Percentiles rank a stretch among this genome's conserved stretches.
Conservation (phyloP, 148 eudicot genomes). For the Rhododendron vialii region DNA sequence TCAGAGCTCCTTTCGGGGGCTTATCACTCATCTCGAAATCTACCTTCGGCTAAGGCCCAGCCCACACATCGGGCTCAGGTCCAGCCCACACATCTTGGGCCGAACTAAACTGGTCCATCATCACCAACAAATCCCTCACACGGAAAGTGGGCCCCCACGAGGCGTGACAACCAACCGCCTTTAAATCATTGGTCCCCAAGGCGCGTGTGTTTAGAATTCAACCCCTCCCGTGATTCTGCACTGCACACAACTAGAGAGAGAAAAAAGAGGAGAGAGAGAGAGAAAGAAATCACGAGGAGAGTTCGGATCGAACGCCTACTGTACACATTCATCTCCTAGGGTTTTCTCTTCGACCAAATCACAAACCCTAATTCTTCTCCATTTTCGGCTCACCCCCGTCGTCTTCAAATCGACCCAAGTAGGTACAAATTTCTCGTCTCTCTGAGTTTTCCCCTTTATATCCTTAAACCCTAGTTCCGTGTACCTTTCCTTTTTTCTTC, state of each 20-base stretch:
- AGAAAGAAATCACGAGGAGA: neutral
- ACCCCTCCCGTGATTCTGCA: neutral
- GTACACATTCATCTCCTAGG: slow-evolving; percentile 2
- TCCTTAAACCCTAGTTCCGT: neutral
- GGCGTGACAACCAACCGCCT: slow-evolving; percentile 9
- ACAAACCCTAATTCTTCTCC: slow-evolving; percentile 10
- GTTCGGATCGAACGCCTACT: slow-evolving; percentile 16
- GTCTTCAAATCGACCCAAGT: neutral
- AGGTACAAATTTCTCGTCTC: neutral
- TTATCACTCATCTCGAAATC: neutral
- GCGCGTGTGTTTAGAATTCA: slow-evolving; percentile 5
- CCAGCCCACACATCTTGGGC: neutral
- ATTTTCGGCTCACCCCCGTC: neutral
- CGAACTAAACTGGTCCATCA: neutral
- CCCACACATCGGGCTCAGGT: neutral
- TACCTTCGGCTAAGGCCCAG: neutral
- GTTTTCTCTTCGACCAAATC: slow-evolving; percentile 3
- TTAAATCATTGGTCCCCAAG: neutral
- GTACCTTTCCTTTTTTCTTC: neutral
- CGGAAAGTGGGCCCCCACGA: neutral
- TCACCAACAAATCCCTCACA: neutral
- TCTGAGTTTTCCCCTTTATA: neutral
- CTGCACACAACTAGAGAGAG: neutral
- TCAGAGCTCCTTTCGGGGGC: neutral
- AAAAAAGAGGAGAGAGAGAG: neutral